phyloP scores from a whole-genome alignment of 768 basidiomycete genomes.

The Sistotremastrum niveocremeum region DNA sequence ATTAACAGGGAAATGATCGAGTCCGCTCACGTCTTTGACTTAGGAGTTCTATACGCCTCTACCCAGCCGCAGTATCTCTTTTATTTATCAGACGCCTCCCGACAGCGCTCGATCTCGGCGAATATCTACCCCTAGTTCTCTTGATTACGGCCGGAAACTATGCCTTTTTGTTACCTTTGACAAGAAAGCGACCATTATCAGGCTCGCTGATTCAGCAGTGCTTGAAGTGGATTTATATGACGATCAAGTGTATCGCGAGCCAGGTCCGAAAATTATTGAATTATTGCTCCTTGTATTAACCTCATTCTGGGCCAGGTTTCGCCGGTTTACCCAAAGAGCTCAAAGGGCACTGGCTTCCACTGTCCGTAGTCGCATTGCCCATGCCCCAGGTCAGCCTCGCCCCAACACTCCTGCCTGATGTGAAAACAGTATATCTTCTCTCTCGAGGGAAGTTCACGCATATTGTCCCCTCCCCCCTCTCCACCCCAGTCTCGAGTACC shows the following conservation, averaged over 20 bases:
- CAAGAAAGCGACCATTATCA: conserved; percentile 78
- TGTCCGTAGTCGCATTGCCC: conserved; percentile 35
- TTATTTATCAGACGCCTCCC: conserved; percentile 49
- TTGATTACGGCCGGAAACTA: conserved; percentile 52
- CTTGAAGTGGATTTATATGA: conserved; percentile 60
- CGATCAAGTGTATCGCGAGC: neutral
- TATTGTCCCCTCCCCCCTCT: conserved; percentile 53
- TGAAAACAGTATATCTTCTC: conserved; percentile 43
- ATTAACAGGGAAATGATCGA: neutral
- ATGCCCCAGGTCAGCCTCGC: conserved; percentile 13
- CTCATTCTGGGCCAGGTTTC: conserved; percentile 27
- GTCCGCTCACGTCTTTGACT: neutral
- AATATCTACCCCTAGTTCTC: conserved; percentile 16
- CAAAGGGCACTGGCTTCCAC: conserved; percentile 35
- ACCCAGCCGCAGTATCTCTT: conserved; percentile 48
- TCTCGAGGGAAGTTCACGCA: conserved; percentile 61
- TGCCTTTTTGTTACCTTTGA: conserved; percentile 77
- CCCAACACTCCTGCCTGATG: conserved; percentile 14
- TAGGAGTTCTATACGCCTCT: conserved; percentile 80
- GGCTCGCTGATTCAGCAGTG: conserved; percentile 67
- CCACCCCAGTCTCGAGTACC: conserved; percentile 29
- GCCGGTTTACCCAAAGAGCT: conserved; percentile 24
- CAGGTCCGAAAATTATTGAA: neutral
- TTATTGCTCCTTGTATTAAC: neutral
- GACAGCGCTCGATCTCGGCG: conserved; percentile 17